Evolutionary conservation across 2,329 filamentous ascomycete genomes (phyloP).

Genomic region (Fusarium sp.): DNA sequence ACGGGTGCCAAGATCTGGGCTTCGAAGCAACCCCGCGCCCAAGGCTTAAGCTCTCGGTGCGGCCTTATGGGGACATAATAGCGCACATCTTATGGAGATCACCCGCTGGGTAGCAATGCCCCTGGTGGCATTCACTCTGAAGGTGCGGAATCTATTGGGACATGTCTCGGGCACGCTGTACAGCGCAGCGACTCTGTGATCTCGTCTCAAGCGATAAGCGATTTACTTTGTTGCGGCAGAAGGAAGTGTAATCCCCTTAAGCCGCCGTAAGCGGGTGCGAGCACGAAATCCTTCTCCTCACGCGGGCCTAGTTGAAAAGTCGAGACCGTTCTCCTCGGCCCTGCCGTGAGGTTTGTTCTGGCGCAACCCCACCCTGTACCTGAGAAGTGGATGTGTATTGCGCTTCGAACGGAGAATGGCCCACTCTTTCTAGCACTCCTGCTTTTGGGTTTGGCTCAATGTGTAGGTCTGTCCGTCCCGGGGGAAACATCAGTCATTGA

Average conservation of each 20-base stretch:
- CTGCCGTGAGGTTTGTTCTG: constrained; percentile 45
- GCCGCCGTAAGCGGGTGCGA: constrained; percentile 35
- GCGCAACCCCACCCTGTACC: constrained; percentile 46
- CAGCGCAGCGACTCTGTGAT: not conserved
- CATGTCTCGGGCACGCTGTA: not conserved
- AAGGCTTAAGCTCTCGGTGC: constrained; percentile 27
- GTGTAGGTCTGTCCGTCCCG: not conserved
- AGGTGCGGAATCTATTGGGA: constrained; percentile 4
- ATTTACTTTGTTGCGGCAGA: constrained; percentile 1
- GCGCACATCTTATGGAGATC: constrained; percentile 51
- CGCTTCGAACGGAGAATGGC: constrained; percentile 24
- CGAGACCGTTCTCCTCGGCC: constrained; percentile 51
- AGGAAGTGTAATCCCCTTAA: constrained; percentile 18
- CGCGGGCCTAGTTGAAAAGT: constrained; percentile 32
- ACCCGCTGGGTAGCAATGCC: constrained; percentile 25
- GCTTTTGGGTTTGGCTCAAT: not conserved
- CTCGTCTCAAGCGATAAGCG: constrained; percentile 12
- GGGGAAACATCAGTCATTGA: constrained; percentile 17
- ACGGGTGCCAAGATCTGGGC: constrained; percentile 22
- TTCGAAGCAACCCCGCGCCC: constrained; percentile 30
- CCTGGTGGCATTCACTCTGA: constrained; percentile 1
- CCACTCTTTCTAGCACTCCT: constrained; percentile 1
- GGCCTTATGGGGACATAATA: constrained; percentile 40
- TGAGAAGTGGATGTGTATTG: constrained; percentile 44
- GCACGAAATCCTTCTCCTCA: constrained; percentile 18